Evolutionary conservation across 176 grass and related monocot species (phyloP).

Genomic region (Areca catechu): DNA sequence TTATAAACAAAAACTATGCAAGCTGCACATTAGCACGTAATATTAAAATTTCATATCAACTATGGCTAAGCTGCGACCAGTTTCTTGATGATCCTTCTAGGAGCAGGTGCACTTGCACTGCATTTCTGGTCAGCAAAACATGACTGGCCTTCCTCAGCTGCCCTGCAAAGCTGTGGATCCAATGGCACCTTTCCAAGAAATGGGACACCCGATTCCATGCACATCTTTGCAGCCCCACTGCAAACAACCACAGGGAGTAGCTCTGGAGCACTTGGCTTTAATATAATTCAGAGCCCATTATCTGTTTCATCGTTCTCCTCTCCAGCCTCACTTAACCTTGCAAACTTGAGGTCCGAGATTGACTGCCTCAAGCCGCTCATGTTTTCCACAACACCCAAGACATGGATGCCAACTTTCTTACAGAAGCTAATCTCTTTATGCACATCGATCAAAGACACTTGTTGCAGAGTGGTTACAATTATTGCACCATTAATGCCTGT

Average conservation of each 20-base stretch:
- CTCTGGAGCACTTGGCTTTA: conserved; percentile 60
- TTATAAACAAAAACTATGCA: no score
- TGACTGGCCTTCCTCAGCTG: conserved; percentile 88
- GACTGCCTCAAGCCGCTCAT: conserved; percentile 66
- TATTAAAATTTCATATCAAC: background rate
- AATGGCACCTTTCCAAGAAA: conserved; percentile 91
- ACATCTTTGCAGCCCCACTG: conserved; percentile 75
- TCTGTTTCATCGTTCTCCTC: conserved; percentile 40
- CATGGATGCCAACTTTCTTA: conserved; percentile 59
- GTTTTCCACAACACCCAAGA: conserved; percentile 64
- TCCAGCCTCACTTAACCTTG: conserved; percentile 30
- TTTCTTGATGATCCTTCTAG: conserved; percentile 69
- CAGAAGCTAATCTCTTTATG: conserved; percentile 75
- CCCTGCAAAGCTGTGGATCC: conserved; percentile 80
- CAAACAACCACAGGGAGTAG: conserved; percentile 47
- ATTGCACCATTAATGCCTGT: conserved; percentile 74
- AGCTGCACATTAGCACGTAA: no score
- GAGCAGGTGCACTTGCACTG: conserved; percentile 52
- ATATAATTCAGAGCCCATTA: conserved; percentile 45
- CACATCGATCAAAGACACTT: conserved; percentile 61
- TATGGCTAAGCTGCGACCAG: conserved; percentile 29
- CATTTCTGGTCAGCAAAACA: conserved; percentile 82
- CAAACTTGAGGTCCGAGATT: conserved; percentile 50
- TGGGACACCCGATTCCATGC: conserved; percentile 64
- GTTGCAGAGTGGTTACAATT: conserved; percentile 82